These are phyloP conservation scores for Colletotrichum tropicicola DNA, from an alignment of 2,329 filamentous ascomycete species.

Conservation along the genomic window DNA sequence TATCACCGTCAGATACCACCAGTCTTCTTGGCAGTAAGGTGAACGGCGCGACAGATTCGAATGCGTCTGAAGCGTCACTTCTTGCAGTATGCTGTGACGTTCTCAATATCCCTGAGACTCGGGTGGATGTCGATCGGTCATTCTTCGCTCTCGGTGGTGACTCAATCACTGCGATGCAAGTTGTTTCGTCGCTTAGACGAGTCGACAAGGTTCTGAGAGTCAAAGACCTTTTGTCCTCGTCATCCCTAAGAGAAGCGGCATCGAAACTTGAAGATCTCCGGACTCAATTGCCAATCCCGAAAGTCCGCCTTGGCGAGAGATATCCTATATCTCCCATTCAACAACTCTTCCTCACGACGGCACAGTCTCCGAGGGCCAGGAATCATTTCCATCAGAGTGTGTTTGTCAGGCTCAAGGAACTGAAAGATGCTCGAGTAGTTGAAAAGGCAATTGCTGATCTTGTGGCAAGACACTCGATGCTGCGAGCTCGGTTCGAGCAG, in stretches of 20 bases:
- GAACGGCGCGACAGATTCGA: neutral
- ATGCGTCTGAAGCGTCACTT: neutral
- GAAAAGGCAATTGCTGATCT: neutral
- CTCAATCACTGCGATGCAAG: conserved; percentile 19
- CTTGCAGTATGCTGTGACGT: neutral
- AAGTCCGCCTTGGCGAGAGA: neutral
- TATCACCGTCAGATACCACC: neutral
- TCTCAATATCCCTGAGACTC: neutral
- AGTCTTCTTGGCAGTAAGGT: neutral
- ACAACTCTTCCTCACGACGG: neutral
- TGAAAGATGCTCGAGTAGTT: neutral
- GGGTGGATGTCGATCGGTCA: neutral
- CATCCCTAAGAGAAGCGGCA: neutral
- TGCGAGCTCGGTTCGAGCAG: conserved; percentile 13
- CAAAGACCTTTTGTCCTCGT: neutral
- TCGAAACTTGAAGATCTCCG: neutral
- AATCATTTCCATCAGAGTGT: conserved; percentile 20
- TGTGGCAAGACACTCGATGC: conserved; percentile 14
- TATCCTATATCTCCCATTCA: conserved; percentile 14
- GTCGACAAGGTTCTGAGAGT: neutral
- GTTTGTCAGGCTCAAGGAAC: neutral
- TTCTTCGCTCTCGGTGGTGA: conserved; percentile 13
- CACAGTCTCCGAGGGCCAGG: neutral
- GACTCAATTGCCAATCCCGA: neutral
- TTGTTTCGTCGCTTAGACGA: neutral